Conservation (phyloP, 83 land plant genomes). For the Diphasiastrum complanatum region DNA sequence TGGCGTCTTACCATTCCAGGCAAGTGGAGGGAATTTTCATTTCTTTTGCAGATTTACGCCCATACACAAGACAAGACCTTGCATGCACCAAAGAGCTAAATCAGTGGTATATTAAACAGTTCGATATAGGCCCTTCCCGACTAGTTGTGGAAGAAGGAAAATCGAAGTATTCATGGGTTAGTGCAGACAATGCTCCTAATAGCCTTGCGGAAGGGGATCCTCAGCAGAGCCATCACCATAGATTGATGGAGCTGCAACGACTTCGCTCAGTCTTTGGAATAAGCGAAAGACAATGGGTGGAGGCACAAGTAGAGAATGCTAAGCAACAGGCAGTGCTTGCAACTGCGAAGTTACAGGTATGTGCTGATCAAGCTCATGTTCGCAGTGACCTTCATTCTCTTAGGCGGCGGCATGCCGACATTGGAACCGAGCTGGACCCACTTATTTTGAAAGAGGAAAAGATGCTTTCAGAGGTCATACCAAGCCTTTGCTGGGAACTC, state of each 20-base stretch:
- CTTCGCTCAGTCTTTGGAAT: conserved; percentile 96
- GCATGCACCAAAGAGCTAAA: conserved; percentile 68
- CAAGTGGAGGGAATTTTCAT: conserved; percentile 85
- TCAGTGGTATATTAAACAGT: conserved; percentile 88
- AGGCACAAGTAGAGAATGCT: conserved; percentile 96
- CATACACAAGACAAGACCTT: conserved; percentile 71
- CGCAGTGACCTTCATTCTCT: conserved; percentile 88
- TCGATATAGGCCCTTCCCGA: conserved; percentile 90
- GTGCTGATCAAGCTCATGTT: conserved; percentile 89
- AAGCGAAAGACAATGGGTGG: conserved; percentile 98
- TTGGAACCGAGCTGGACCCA: conserved; percentile 62
- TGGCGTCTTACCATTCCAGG: conserved; percentile 87
- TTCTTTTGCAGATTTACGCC: conserved; percentile 78
- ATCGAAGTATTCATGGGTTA: conserved; percentile 91
- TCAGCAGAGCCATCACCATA: conserved; percentile 72
- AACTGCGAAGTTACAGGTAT: conserved; percentile 62
- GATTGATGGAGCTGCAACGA: conserved; percentile 85
- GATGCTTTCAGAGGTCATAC: conserved; percentile 86
- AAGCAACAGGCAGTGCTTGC: conserved; percentile 88
- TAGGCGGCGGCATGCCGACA: conserved; percentile 82
- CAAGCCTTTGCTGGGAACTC: conserved; percentile 79
- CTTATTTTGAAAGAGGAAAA: conserved; percentile 71
- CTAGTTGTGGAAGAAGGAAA: conserved; percentile 97
- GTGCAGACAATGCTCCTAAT: conserved; percentile 85
- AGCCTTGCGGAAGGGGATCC: conserved; percentile 80